Conservation (phyloP, 164 flowering plant species). For the Tetrastigma voinierianum region DNA sequence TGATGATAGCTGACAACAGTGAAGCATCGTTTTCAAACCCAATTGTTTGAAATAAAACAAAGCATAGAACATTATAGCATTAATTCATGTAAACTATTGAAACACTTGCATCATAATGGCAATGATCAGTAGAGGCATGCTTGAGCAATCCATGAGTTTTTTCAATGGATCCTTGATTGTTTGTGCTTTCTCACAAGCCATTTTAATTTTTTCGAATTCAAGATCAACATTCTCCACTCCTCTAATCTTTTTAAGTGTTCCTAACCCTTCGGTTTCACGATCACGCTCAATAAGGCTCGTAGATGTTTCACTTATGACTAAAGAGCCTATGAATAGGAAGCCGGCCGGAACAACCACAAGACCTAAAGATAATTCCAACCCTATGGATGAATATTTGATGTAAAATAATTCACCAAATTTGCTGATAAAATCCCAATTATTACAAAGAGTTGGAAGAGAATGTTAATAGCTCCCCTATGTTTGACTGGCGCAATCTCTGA, state of each 20-base stretch:
- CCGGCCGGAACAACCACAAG: slow-evolving; percentile 23
- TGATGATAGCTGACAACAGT: neutral
- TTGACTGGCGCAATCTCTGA: slow-evolving; percentile 33
- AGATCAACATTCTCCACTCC: slow-evolving; percentile 15
- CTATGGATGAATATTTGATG: slow-evolving; percentile 7
- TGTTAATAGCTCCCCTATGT: slow-evolving; percentile 27
- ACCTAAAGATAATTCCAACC: slow-evolving; percentile 34
- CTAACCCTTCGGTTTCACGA: slow-evolving; percentile 6
- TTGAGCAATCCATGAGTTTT: slow-evolving; percentile 9
- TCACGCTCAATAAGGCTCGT: slow-evolving; percentile 29
- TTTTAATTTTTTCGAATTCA: slow-evolving; percentile 19
- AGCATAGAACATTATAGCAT: slow-evolving; percentile 34
- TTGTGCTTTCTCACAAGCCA: slow-evolving; percentile 23
- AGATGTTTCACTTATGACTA: slow-evolving; percentile 23
- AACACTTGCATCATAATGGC: slow-evolving; percentile 19
- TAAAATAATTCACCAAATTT: slow-evolving; percentile 15
- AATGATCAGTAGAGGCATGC: slow-evolving; percentile 28
- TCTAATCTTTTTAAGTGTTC: slow-evolving; percentile 20
- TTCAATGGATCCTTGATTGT: slow-evolving; percentile 18
- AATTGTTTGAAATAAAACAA: slow-evolving; percentile 33
- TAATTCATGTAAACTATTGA: slow-evolving; percentile 39
- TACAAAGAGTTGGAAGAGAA: slow-evolving; percentile 18
- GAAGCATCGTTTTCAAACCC: slow-evolving; percentile 22
- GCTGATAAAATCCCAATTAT: slow-evolving; percentile 25
- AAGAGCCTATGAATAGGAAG: slow-evolving; percentile 21